A percentile compares a stretch with the other conserved stretches of the same genome.
phyloP scores from a whole-genome alignment of 768 basidiomycete genomes.

The Paxillus involutus region DNA sequence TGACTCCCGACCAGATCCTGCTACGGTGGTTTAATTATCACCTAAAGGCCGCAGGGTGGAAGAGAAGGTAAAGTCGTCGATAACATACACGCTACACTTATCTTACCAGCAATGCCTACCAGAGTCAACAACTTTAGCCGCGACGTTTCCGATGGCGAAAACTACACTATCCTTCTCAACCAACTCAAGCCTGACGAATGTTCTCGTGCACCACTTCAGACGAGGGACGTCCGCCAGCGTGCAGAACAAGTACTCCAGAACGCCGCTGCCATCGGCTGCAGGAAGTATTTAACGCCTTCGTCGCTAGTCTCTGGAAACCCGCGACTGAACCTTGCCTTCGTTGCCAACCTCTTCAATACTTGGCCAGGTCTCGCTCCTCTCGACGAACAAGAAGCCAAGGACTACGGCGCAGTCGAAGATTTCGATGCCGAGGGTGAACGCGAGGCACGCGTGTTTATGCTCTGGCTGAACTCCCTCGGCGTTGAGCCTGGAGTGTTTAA shows the following conservation, averaged over 20 bases:
- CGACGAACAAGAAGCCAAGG: slow-evolving; percentile 91
- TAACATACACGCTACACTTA: background rate
- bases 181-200: slow-evolving; percentile 95
- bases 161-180: slow-evolving; percentile 94
- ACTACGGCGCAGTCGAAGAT: slow-evolving; percentile 88
- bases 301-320: slow-evolving; percentile 94
- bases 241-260: slow-evolving; percentile 95
- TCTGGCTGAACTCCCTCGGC: slow-evolving; percentile 97
- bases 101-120: slow-evolving; percentile 3
- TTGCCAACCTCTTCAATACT: slow-evolving; percentile 98
- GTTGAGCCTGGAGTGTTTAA: slow-evolving; percentile 97
- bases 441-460: slow-evolving; percentile 95
- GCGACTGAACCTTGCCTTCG: slow-evolving; percentile 96
- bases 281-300: slow-evolving; percentile 92
- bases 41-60: slow-evolving; percentile 92
- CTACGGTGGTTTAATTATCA: slow-evolving; percentile 99
- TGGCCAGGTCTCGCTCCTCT: slow-evolving; percentile 93
- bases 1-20: slow-evolving; percentile 97
- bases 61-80: slow-evolving; percentile 56
- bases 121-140: slow-evolving; percentile 98
- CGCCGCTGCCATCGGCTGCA: slow-evolving; percentile 89
- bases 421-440: slow-evolving; percentile 99
- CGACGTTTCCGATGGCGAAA: slow-evolving; percentile 94
- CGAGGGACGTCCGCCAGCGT: slow-evolving; percentile 74
- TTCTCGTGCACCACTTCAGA: slow-evolving; percentile 88